phyloP scores from a whole-genome alignment of 2,329 filamentous ascomycete species.

The Trichoderma sp. region DNA sequence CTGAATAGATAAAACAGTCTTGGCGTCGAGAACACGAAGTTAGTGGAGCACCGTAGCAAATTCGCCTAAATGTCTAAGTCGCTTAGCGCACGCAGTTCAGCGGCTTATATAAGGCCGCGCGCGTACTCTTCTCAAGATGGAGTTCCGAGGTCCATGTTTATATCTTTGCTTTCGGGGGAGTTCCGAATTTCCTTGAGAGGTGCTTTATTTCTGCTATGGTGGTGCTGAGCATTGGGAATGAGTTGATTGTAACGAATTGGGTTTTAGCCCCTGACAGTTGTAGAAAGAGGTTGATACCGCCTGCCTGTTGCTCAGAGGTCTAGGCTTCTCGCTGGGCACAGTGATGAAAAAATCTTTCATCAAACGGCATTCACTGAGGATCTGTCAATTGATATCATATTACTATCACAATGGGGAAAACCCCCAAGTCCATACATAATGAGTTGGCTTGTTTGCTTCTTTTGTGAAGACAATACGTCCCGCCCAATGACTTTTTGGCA shows the following conservation, averaged over 20 bases:
- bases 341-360: no score
- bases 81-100: background rate
- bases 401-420: background rate
- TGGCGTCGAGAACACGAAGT: background rate
- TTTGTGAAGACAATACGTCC: background rate
- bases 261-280: background rate
- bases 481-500: background rate
- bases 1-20: background rate
- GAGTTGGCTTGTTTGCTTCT: background rate
- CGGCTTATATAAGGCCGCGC: background rate
- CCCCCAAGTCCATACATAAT: background rate
- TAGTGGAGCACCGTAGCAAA: background rate
- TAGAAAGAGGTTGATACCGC: background rate
- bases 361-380: background rate
- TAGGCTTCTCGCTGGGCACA: background rate
- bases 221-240: background rate
- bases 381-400: background rate
- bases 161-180: background rate
- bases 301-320: background rate
- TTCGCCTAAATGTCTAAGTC: background rate
- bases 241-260: background rate
- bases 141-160: background rate
- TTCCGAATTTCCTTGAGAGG: background rate
- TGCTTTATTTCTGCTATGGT: background rate
- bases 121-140: no score